Base-by-base conservation (phyloP, 2,329 filamentous ascomycete genomes). In the Ophiosphaerella narmari region DNA sequence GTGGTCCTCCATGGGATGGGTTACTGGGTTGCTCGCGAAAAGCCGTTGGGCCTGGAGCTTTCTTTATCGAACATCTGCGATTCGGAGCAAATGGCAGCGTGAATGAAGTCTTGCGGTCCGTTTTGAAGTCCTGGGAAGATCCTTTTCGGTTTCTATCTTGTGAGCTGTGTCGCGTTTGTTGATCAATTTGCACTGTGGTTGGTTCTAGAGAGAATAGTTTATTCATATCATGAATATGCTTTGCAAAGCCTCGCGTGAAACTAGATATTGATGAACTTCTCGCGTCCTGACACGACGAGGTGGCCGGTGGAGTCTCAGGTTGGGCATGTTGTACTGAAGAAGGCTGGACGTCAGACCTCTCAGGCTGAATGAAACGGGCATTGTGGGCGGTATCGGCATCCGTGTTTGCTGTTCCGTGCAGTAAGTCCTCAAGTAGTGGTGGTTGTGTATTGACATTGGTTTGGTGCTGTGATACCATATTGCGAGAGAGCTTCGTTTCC, bases 221-320 rank as follows among this genome's bases (percentile, higher is more conserved):
- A 7, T 54, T 60, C 48, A 68, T 45, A 35, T 69, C 62, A 3
- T 65, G 62, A 0, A 65, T 50, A 36, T 55, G 59, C 24, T 55
- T 59, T 14, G 52, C 55, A 13, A 67, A 40, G 12, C 61, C 60
- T 34, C 55, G 59, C 12, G 63, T 63, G 41, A 73, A 53, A 11
- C 58, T 62, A 11, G 59, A 54, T 3, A 70, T 53, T 1, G 68
- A 66, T 1, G 65, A 66, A 2, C 50, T 56, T 4, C 46, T 50
- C 4, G 60, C 62, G 42, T 59, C 52, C 14, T 42, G 45, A 6
- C 59, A 55, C 7, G 55, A 53, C 1, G 52, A 4, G 11, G 13
- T 39, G 2, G 46, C 26, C 12, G 29, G 40, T 2, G 50, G 36
- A 7, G 50, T 53, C 14, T 35, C 44, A n/a, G 47, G 39, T 12